A percentile compares a stretch with the other conserved stretches of the same genome.
These are phyloP conservation scores for Alternaria arbusti DNA, from an alignment of 2,329 filamentous ascomycete species.

Conservation along the genomic window DNA sequence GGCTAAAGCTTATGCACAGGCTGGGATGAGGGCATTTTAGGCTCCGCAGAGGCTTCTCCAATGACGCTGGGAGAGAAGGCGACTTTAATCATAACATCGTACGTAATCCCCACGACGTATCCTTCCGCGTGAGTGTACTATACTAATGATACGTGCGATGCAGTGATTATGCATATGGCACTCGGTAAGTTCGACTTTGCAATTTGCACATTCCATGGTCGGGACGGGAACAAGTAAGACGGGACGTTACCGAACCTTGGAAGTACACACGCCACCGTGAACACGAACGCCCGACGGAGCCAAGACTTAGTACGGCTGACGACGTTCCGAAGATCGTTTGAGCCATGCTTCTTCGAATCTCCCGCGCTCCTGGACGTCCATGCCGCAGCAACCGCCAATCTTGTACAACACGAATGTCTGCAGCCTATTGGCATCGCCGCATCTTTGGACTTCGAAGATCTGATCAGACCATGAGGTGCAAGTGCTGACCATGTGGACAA, in stretches of 20 bases:
- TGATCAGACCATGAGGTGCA: slow-evolving; percentile 11
- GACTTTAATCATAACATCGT: slow-evolving; percentile 80
- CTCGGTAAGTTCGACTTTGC: slow-evolving; percentile 37
- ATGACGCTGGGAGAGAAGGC: slow-evolving; percentile 95
- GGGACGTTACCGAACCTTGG: neutral
- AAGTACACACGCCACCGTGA: neutral
- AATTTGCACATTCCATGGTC: slow-evolving; percentile 3
- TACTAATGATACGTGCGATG: slow-evolving; percentile 22
- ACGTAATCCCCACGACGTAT: slow-evolving; percentile 43
- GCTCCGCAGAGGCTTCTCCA: slow-evolving; percentile 47
- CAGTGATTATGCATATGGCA: slow-evolving; percentile 49
- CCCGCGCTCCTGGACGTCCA: neutral
- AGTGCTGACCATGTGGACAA: slow-evolving; percentile 26
- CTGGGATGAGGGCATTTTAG: slow-evolving; percentile 72
- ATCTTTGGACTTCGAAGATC: slow-evolving; percentile 3
- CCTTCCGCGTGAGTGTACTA: neutral
- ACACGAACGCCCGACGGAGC: neutral
- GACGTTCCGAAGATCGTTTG: neutral
- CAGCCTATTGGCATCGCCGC: neutral
- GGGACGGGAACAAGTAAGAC: slow-evolving; percentile 1
- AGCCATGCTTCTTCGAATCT: neutral
- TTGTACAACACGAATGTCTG: slow-evolving; percentile 2
- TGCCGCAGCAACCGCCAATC: slow-evolving; percentile 4
- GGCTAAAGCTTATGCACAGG: slow-evolving; percentile 44
- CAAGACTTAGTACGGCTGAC: neutral